These are phyloP conservation scores for Chaetothyriales sp. DNA, from an alignment of 2,329 filamentous ascomycete genomes.

Conservation along the genomic window DNA sequence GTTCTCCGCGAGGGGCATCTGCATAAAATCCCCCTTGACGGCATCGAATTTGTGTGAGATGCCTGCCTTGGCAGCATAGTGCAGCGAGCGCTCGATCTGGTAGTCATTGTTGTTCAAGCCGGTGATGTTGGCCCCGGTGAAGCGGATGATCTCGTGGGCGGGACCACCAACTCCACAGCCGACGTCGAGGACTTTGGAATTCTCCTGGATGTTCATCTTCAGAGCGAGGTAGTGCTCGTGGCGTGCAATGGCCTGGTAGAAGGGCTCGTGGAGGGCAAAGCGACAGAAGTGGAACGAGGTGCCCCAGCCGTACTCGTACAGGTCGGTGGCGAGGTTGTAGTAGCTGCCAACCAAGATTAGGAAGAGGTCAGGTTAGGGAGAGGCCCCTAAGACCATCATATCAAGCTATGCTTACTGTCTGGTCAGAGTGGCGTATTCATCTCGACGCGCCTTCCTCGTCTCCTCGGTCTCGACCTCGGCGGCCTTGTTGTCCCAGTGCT, in stretches of 20 bases:
- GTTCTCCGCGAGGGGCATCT: conserved; percentile 91
- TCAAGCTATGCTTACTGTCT: conserved; percentile 56
- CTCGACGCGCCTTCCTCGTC: conserved; percentile 64
- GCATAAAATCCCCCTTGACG: conserved; percentile 97
- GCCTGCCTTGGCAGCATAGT: conserved; percentile 69
- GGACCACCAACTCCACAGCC: conserved; percentile 95
- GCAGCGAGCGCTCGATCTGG: conserved; percentile 86
- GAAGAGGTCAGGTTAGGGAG: too few relatives aligned
- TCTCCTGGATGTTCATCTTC: conserved; percentile 70
- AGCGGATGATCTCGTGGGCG: conserved; percentile 90
- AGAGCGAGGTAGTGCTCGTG: conserved; percentile 97
- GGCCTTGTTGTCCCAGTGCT: conserved; percentile 84
- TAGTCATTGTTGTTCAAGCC: conserved; percentile 99
- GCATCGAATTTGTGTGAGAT: conserved; percentile 68
- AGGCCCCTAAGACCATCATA: conserved; percentile 17
- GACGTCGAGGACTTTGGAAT: conserved; percentile 85
- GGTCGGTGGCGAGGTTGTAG: conserved; percentile 91
- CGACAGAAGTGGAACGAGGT: conserved; percentile 97
- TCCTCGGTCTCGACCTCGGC: conserved; percentile 69
- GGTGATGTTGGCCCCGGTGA: conserved; percentile 75
- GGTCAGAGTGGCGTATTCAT: conserved; percentile 85
- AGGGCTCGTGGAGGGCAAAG: conserved; percentile 73
- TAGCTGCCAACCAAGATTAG: conserved; percentile 51
- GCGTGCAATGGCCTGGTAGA: conserved; percentile 81
- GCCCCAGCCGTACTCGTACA: conserved; percentile 96